A percentile compares a stretch with the other conserved stretches of the same genome.
Evolutionary conservation across 345 rosid species (phyloP).

Genomic region (Murraya koenigii): DNA sequence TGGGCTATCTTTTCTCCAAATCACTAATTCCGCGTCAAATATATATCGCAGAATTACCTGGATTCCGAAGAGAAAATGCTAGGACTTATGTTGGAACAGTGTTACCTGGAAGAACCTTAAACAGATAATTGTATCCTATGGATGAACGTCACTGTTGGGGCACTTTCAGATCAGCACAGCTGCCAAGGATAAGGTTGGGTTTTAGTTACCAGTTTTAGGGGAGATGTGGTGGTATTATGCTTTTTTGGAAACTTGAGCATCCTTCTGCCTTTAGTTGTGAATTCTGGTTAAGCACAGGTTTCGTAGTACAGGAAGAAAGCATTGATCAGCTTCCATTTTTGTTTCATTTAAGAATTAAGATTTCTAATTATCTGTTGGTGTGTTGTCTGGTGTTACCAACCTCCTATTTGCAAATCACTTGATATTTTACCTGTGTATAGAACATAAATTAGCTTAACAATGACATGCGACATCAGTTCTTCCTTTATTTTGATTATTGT

Average conservation of each 20-base stretch:
- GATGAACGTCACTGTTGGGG: neutral
- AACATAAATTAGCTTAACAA: no score
- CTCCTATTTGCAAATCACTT: neutral
- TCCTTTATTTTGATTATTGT: no score
- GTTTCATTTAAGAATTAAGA: neutral
- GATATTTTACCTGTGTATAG: no score
- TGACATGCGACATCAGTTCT: no score
- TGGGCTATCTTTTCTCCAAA: neutral
- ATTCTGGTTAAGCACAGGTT: no score
- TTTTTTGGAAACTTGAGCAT: neutral
- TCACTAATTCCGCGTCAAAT: neutral
- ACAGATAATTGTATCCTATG: neutral
- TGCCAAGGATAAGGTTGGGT: neutral
- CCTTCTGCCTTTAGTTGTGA: neutral
- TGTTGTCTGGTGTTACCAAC: neutral
- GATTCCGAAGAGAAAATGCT: neutral
- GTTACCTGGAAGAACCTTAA: constrained; percentile 5
- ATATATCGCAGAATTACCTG: constrained; percentile 3
- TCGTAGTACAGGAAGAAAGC: no score
- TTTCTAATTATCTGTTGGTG: neutral
- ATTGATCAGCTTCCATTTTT: neutral
- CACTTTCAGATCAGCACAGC: neutral
- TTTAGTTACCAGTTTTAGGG: neutral
- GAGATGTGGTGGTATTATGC: neutral
- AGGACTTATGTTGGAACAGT: neutral